Evolutionary conservation across 2,329 filamentous ascomycete genomes (phyloP), one percentile per base, ranked within the genome.

Genomic region (Colletotrichum shisoi): DNA sequence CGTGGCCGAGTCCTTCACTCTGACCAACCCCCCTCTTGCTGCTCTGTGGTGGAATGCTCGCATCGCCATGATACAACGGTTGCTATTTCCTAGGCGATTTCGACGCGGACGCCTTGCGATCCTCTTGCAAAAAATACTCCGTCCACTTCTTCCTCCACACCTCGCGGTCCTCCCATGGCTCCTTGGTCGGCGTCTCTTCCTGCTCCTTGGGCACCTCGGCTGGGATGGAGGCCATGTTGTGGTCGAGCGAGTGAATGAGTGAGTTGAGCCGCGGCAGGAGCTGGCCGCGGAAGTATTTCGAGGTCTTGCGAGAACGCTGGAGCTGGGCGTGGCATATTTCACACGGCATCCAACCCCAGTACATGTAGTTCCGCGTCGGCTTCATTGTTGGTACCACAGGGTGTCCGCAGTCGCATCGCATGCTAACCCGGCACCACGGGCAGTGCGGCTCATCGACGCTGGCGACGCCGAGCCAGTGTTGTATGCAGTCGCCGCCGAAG

Each of bases 401-500:
- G 49, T 79, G 77, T 15, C 74, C 74, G 70, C 77, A 79, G 45
- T 40, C 45, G 69, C 77, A 74, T 15, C 72, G 65, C 67, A 75
- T 74, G 17, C 66, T 56, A 15, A 70, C 63, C 31, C 80, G 78
- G 71, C 80, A 82, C 67, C 81, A 74, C 56, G 80, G 80, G 62
- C 80, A 82, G 51, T 71, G 72, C 2, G 79, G 77, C 48, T 74
- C 71, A 4, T 75, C 74, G 45, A 77, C 74, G 67, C 76, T 76
- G 49, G 75, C 74, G 60, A 79, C 63, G 53, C 72, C 72, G 13
- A 83, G 76, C 76, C 81, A 82, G 54, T 74, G 75, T 66, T 80
- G 80, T 72, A 81, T 78, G 74, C 81, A 83, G 62, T 75, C 69
- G 48, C 74, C 76, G 48, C 81, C 81, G 70, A 82, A 83, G 34